Conservation (phyloP, 306 rosid species). For the Lathyrus tuberosus region DNA sequence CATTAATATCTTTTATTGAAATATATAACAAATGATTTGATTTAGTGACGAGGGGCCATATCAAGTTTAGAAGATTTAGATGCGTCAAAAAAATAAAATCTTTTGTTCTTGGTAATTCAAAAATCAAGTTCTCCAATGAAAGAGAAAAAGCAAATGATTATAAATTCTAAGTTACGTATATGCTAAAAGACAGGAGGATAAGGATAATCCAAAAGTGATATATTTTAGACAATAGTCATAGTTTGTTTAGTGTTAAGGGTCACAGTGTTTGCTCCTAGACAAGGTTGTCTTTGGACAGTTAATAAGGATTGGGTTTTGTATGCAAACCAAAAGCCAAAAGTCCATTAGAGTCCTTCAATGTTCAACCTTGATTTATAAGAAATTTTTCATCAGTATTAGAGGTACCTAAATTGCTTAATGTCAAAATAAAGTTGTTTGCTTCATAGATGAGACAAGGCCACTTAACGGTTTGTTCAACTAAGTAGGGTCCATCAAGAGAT, state of each 20-base stretch:
- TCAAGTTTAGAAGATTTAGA: conserved; percentile 36
- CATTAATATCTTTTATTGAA: conserved; percentile 10
- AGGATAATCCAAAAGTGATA: conserved; percentile 29
- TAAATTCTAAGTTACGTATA: conserved; percentile 9
- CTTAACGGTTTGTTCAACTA: conserved; percentile 29
- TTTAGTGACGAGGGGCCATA: conserved; percentile 34
- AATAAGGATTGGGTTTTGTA: conserved; percentile 36
- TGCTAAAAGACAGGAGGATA: conserved; percentile 18
- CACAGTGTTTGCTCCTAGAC: conserved; percentile 28
- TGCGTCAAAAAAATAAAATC: too few relatives aligned
- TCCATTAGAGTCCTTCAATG: conserved; percentile 49
- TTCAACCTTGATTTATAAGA: conserved; percentile 38
- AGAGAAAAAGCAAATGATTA: conserved; percentile 12
- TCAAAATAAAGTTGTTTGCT: conserved; percentile 45
- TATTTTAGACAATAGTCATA: conserved; percentile 10
- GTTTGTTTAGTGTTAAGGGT: conserved; percentile 23
- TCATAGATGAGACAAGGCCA: conserved; percentile 41
- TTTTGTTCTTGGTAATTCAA: conserved; percentile 5
- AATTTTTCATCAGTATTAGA: conserved; percentile 16
- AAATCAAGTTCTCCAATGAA: conserved; percentile 22
- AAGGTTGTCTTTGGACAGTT: conserved; percentile 42
- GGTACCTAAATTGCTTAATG: conserved; percentile 7
- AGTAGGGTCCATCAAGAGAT: conserved; percentile 19
- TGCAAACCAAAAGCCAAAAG: conserved; percentile 38
- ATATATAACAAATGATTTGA: conserved; percentile 7